phyloP scores from a whole-genome alignment of 108 stramenopile species.

The Cylindrotheca fusiformis region DNA sequence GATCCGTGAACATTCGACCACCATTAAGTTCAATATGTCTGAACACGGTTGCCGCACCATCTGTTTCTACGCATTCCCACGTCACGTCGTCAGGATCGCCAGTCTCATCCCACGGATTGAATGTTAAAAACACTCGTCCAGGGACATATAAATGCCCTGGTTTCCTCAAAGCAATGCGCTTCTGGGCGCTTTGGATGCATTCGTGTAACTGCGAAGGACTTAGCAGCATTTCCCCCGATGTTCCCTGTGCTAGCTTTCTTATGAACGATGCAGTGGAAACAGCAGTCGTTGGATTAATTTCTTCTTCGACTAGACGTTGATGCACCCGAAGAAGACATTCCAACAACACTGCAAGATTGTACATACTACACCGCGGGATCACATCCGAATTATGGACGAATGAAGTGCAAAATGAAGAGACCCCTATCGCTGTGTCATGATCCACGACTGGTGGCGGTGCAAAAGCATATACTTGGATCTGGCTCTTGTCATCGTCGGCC shows the following conservation, averaged over 20 bases:
- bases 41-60: conserved; percentile 51
- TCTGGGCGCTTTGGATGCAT: conserved; percentile 38
- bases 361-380: conserved; percentile 58
- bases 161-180: conserved; percentile 44
- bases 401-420: conserved; percentile 49
- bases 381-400: conserved; percentile 72
- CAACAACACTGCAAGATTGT: conserved; percentile 58
- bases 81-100: not conserved
- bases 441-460: conserved; percentile 73
- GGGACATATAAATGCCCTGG: conserved; percentile 65
- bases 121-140: conserved; percentile 48
- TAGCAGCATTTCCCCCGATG: conserved; percentile 47
- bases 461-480: conserved; percentile 66
- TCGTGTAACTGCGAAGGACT: conserved; percentile 33
- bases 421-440: conserved; percentile 52
- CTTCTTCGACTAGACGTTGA: conserved; percentile 32
- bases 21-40: conserved; percentile 60
- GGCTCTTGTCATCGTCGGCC: conserved; percentile 7
- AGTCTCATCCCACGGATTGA: conserved; percentile 43
- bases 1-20: conserved; percentile 58
- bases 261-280: conserved; percentile 43
- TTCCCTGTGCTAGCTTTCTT: conserved; percentile 33
- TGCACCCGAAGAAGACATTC: conserved; percentile 50
- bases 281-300: conserved; percentile 39
- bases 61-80: conserved; percentile 32